Evolutionary conservation across 2,329 filamentous ascomycete species (phyloP).

Genomic region (Ambrosiella xylebori): DNA sequence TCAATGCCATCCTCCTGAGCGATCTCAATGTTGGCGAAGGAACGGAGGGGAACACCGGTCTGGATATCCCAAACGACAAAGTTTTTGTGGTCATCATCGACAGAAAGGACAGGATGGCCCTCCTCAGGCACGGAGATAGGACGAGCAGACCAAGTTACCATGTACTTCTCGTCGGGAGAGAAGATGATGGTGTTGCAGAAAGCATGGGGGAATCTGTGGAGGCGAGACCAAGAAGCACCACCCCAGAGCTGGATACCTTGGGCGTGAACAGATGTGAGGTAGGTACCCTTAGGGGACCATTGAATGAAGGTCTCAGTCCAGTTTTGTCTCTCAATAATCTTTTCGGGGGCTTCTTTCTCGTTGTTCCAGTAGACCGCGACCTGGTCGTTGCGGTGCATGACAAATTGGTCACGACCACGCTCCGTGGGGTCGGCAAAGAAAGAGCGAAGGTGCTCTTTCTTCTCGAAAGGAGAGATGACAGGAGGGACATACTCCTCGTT

Average conservation of each 20-base stretch:
- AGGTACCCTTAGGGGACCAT: slow-evolving; percentile 93
- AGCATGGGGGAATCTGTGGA: slow-evolving; percentile 86
- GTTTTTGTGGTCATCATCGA: slow-evolving; percentile 97
- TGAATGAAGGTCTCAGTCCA: slow-evolving; percentile 98
- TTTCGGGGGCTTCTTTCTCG: slow-evolving; percentile 77
- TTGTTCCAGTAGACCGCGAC: slow-evolving; percentile 98
- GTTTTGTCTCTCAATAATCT: slow-evolving; percentile 76
- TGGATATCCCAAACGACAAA: slow-evolving; percentile 97
- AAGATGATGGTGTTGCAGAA: slow-evolving; percentile 94
- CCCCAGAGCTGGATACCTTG: slow-evolving; percentile 98
- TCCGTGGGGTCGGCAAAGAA: slow-evolving; percentile 69
- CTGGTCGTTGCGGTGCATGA: slow-evolving; percentile 79
- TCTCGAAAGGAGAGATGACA: slow-evolving; percentile 72
- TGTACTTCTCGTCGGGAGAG: slow-evolving; percentile 79
- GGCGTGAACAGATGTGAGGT: slow-evolving; percentile 80
- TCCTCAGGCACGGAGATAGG: slow-evolving; percentile 84
- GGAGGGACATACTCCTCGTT: slow-evolving; percentile 80
- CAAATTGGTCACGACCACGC: slow-evolving; percentile 85
- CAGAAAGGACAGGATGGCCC: slow-evolving; percentile 62
- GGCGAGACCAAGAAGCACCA: slow-evolving; percentile 71
- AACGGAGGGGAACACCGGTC: slow-evolving; percentile 74
- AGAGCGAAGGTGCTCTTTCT: slow-evolving; percentile 85
- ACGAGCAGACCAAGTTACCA: slow-evolving; percentile 92
- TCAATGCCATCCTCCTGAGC: slow-evolving; percentile 38
- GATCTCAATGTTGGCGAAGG: slow-evolving; percentile 78